Evolutionary conservation across 768 basidiomycete species (phyloP).

Genomic region (Collybia nuda): DNA sequence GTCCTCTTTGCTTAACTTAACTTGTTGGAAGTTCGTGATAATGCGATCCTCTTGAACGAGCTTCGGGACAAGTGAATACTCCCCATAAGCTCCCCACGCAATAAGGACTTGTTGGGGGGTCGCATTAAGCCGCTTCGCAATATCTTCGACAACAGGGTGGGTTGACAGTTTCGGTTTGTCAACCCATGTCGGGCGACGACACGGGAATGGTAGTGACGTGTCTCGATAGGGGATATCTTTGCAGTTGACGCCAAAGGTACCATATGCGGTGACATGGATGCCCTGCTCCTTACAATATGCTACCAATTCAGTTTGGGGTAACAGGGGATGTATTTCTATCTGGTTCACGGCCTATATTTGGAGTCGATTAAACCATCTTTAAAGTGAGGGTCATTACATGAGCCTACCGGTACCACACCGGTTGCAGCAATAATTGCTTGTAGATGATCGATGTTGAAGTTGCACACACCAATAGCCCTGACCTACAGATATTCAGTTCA

Average conservation of each 20-base stretch:
- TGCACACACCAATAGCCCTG: conserved; percentile 76
- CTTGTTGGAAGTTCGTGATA: conserved; percentile 74
- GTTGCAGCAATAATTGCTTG: conserved; percentile 68
- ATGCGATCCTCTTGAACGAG: conserved; percentile 72
- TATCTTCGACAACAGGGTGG: conserved; percentile 53
- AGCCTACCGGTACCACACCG: conserved; percentile 65
- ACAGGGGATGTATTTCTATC: conserved; percentile 81
- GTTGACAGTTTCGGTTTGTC: conserved; percentile 64
- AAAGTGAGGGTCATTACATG: neutral
- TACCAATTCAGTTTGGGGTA: conserved; percentile 72
- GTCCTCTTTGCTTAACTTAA: conserved; percentile 64
- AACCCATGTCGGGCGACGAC: no score
- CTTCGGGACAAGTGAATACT: conserved; percentile 85
- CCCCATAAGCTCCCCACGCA: conserved; percentile 75
- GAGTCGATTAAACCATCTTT: neutral
- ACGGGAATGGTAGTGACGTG: neutral
- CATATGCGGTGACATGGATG: conserved; percentile 66
- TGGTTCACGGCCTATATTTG: conserved; percentile 62
- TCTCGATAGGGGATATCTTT: conserved; percentile 17
- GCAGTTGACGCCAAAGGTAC: conserved; percentile 82
- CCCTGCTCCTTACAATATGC: conserved; percentile 66
- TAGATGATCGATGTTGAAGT: conserved; percentile 71
- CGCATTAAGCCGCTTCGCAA: conserved; percentile 62
- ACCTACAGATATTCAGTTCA: conserved; percentile 36
- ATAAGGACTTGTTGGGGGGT: conserved; percentile 81